A percentile compares a stretch with the other conserved stretches of the same genome.
phyloP scores from a whole-genome alignment of 768 basidiomycete species.

The Russula foetens region DNA sequence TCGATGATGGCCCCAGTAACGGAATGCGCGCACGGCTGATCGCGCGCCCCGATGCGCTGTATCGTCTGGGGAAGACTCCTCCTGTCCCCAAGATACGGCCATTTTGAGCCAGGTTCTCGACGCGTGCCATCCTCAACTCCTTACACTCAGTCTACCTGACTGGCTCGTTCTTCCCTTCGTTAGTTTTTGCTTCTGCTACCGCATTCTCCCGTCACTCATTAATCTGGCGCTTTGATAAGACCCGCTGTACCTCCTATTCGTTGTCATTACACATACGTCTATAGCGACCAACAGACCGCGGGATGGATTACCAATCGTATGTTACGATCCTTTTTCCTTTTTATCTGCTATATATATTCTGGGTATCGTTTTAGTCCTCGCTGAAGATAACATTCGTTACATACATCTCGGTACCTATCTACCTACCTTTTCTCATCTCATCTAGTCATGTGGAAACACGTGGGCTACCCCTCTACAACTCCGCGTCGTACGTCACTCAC shows the following conservation, averaged over 20 bases:
- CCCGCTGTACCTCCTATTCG: background rate
- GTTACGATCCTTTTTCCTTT: background rate
- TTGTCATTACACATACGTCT: too few relatives aligned
- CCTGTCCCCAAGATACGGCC: conserved; percentile 14
- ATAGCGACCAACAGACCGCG: background rate
- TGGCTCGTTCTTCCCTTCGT: background rate
- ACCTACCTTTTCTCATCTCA: background rate
- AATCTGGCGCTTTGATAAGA: background rate
- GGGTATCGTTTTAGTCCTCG: background rate
- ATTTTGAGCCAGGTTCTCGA: background rate
- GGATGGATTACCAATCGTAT: background rate
- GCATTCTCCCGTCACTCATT: background rate
- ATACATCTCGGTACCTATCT: background rate
- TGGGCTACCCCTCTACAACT: too few relatives aligned
- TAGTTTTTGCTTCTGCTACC: background rate
- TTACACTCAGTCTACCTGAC: too few relatives aligned
- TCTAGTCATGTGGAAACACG: too few relatives aligned
- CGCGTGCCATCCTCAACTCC: too few relatives aligned
- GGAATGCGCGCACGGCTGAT: conserved; percentile 10
- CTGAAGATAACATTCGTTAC: background rate
- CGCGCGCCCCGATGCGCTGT: conserved; percentile 5
- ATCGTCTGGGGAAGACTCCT: background rate
- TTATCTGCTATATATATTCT: background rate
- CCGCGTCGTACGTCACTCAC: too few relatives aligned
- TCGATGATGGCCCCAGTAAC: conserved; percentile 9